Evolutionary conservation across 176 grass and related monocot species (phyloP).

Genomic region (Poa pratensis): DNA sequence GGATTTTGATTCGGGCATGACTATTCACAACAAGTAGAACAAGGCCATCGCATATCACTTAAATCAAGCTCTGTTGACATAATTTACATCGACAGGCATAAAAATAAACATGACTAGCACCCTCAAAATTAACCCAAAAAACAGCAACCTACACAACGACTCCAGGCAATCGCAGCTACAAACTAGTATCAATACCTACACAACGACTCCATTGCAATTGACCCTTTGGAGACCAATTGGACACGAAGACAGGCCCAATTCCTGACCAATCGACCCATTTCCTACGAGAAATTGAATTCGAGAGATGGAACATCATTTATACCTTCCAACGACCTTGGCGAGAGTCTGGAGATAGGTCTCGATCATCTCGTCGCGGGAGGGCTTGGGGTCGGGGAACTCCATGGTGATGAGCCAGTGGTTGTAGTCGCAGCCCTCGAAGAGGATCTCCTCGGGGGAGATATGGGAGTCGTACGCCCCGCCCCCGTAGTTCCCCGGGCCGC

Average conservation of each 20-base stretch:
- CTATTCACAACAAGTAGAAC: background rate
- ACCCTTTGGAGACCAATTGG: background rate
- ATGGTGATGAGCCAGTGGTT: slow-evolving; percentile 99
- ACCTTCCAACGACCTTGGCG: slow-evolving; percentile 93
- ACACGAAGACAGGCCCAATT: background rate
- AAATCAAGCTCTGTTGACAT: slow-evolving; percentile 8
- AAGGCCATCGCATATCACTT: background rate
- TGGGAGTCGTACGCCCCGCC: slow-evolving; percentile 47
- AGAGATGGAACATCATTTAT: background rate
- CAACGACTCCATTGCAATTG: background rate
- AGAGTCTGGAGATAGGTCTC: slow-evolving; percentile 94
- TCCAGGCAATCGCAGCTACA: background rate
- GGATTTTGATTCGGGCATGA: background rate
- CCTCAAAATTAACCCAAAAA: background rate
- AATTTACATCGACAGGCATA: background rate
- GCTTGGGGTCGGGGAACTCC: slow-evolving; percentile 92
- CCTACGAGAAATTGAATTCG: background rate
- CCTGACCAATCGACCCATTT: background rate
- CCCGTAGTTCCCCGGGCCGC: slow-evolving; percentile 51
- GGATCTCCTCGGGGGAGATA: slow-evolving; percentile 77
- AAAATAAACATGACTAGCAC: background rate
- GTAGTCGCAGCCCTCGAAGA: slow-evolving; percentile 95
- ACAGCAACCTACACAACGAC: background rate
- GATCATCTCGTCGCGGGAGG: slow-evolving; percentile 89
- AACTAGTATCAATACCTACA: background rate